phyloP scores from a whole-genome alignment of 1,284 basidiomycete genomes.

The Athelia psychrophila region DNA sequence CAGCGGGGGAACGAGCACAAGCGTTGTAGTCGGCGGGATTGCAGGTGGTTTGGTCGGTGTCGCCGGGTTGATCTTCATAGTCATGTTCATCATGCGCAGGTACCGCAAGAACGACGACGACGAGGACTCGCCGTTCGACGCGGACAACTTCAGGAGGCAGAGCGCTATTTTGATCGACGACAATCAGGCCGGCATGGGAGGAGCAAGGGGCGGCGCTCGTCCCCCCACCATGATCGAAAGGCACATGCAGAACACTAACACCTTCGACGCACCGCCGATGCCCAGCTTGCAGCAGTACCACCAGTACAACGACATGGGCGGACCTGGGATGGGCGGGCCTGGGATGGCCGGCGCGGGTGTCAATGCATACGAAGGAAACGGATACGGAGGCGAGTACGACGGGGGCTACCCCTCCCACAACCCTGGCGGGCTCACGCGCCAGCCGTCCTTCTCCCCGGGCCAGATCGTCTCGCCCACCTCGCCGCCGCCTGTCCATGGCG shows the following conservation, averaged over 20 bases:
- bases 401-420: conserved; percentile 19
- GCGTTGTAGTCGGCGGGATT: conserved; percentile 17
- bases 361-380: too few relatives aligned
- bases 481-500: neutral
- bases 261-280: conserved; percentile 23
- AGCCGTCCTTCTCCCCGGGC: conserved; percentile 13
- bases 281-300: conserved; percentile 14
- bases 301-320: conserved; percentile 5
- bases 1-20: neutral
- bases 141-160: conserved; percentile 49
- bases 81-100: conserved; percentile 55
- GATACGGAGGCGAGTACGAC: conserved; percentile 19
- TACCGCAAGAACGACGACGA: conserved; percentile 38
- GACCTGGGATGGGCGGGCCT: neutral
- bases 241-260: conserved; percentile 30
- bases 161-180: conserved; percentile 58
- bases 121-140: conserved; percentile 42
- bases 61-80: conserved; percentile 42
- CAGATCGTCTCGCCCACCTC: neutral
- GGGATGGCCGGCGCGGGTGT: neutral
- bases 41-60: conserved; percentile 55
- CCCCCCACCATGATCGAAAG: conserved; percentile 58
- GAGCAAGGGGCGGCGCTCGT: conserved; percentile 37
- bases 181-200: conserved; percentile 28
- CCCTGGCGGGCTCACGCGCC: conserved; percentile 22